phyloP scores from a whole-genome alignment of 2,329 filamentous ascomycete genomes.

The Sarocladium brachiariae region DNA sequence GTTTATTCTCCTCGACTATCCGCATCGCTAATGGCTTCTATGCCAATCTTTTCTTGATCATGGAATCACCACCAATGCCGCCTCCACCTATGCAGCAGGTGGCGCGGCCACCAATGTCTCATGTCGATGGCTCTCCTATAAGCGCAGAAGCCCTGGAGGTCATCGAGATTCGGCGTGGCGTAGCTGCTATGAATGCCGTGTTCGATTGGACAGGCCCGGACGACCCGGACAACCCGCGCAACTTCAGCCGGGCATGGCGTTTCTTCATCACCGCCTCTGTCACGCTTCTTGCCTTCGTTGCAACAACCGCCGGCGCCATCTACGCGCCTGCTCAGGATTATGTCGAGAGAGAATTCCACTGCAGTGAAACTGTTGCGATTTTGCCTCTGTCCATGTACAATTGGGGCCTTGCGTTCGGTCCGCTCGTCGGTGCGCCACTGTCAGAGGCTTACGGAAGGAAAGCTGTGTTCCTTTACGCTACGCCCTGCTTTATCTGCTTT shows the following conservation, averaged over 20 bases:
- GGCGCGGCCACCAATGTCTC: background rate
- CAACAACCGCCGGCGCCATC: constrained; percentile 25
- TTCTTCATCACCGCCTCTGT: constrained; percentile 72
- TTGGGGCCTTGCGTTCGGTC: constrained; percentile 28
- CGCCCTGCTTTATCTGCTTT: constrained; percentile 63
- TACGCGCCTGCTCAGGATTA: constrained; percentile 20
- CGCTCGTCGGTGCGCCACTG: constrained; percentile 69
- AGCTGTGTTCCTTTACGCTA: constrained; percentile 35
- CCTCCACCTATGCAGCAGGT: background rate
- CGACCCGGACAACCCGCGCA: constrained; percentile 74
- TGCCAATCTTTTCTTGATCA: background rate
- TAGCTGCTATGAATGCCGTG: constrained; percentile 20
- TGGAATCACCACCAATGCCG: background rate
- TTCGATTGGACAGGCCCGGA: constrained; percentile 35
- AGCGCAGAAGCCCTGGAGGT: background rate
- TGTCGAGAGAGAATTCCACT: constrained; percentile 15
- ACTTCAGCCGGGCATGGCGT: constrained; percentile 67
- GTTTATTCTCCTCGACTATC: background rate
- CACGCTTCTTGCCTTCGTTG: constrained; percentile 61
- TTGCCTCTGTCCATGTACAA: constrained; percentile 22
- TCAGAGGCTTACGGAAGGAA: constrained; percentile 64
- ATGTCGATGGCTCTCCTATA: constrained; percentile 4
- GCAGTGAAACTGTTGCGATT: constrained; percentile 16
- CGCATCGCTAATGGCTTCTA: background rate
- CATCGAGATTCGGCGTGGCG: constrained; percentile 14